Base-by-base conservation (phyloP, 2,329 filamentous ascomycete species). In the Cercospora zeae-maydis region DNA sequence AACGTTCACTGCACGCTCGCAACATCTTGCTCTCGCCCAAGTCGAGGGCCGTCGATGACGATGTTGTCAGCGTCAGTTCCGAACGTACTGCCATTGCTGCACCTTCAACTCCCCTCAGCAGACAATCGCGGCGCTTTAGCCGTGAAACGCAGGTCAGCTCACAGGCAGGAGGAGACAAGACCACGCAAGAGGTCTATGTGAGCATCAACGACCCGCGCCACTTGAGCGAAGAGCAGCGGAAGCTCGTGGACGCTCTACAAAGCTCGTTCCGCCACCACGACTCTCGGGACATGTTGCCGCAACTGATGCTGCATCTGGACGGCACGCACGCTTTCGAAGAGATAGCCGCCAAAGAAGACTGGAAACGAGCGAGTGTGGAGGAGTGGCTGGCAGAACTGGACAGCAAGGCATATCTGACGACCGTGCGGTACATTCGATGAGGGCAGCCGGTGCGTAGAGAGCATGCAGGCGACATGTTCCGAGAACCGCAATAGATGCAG, bases 301-400 rank as follows among this genome's bases (percentile, higher is more conserved):
- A 83, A 49, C 86, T 96, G 70, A 84, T 88, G 71, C 91, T 90
- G 75, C 95, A 97, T 76, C 91, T 98, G 70, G 93, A 98, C 75
- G 95, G 95, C 0, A 84, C 83, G 61, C 88, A 89, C 72, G 88
- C 93, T 2, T 81, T 98, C 63, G 95, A 99, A 78, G 88, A 93
- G 70, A 89, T 99, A 67, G 86, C 90, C 1, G 80, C 95, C n/a
- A 84, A 89, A 61, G 92, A 97, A 77, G 90, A 90, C 5, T 84
- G 96, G 79, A 96, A 95, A 80, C 83, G 92, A 61, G 96, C 93
- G 78, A 75, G 79, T 45, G 82, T 86, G 3, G 79, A 77, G 76
- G 78, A 66, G 70, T 85, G 62, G 75, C 55, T 86, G 33, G 78
- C 74, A 45, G 88, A 90, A 69, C 83, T 92, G 13, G 92, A 90